phyloP scores from a whole-genome alignment of 495 filamentous ascomycete genomes.

The Xylaria bambusicola region DNA sequence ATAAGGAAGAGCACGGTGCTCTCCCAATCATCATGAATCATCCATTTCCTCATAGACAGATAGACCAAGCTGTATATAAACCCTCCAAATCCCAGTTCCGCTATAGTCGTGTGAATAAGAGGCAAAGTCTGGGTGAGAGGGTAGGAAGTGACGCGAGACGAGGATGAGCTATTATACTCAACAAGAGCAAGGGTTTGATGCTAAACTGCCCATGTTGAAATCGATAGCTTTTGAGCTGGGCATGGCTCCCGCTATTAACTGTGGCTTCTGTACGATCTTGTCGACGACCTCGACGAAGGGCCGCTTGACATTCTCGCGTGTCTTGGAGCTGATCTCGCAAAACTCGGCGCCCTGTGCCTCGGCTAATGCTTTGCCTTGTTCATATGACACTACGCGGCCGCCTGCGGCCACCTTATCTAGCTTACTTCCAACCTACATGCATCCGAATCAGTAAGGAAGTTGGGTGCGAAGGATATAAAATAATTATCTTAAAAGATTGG shows the following conservation, averaged over 20 bases:
- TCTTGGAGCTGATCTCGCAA: slow-evolving; percentile 60
- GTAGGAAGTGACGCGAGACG: too few species aligned
- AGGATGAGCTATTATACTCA: slow-evolving; percentile 13
- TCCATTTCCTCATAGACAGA: slow-evolving; percentile 12
- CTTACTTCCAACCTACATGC: slow-evolving; percentile 54
- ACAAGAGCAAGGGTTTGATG: slow-evolving; percentile 26
- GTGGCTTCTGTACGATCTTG: slow-evolving; percentile 49
- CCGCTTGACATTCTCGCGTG: slow-evolving; percentile 52
- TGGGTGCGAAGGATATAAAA: slow-evolving; percentile 9
- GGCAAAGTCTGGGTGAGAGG: too few species aligned
- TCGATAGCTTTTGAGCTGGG: slow-evolving; percentile 8
- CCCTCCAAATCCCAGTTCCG: too few species aligned
- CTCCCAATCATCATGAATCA: slow-evolving; percentile 11
- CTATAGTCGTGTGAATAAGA: too few species aligned
- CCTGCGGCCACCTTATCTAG: slow-evolving; percentile 48
- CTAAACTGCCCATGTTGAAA: slow-evolving; percentile 5
- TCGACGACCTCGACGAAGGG: slow-evolving; percentile 60
- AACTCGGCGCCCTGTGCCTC: slow-evolving; percentile 49
- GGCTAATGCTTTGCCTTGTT: slow-evolving; percentile 55
- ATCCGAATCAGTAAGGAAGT: slow-evolving; percentile 12
- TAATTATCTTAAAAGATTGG: not conserved
- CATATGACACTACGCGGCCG: slow-evolving; percentile 49
- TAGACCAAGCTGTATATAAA: not conserved
- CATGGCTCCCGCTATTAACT: slow-evolving; percentile 35
- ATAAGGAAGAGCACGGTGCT: slow-evolving; percentile 19